Base-by-base conservation (phyloP, 169 alveolate species). In the Cryptosporidium felis region DNA sequence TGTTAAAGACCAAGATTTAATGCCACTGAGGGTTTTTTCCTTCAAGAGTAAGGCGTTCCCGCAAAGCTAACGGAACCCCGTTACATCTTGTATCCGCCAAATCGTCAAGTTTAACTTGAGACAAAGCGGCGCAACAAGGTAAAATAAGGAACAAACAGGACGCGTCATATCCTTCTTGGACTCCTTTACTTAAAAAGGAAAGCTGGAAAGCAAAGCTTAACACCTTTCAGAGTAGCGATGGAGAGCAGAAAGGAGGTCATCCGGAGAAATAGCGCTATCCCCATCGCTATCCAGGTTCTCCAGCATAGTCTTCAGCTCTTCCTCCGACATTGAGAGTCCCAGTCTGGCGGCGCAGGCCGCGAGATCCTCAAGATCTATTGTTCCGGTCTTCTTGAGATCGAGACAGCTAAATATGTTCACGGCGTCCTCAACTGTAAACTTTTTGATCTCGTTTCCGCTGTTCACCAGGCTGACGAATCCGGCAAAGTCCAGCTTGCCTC, bases 221-320 rank as follows among this genome's bases (percentile, higher is more conserved):
- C 53, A 74, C n/a, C 66, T 74, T 58, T 74, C 85, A 38, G 85
- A 74, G 53, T 74, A 74, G 23, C 85, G 66, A 38, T 74, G 67
- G 38, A 74, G 61, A 10, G 85, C 67, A 26, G 74, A 38, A 6
- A 74, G 60, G 80, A 92, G 89, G 59, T 92, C 95, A 56, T 92
- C 95, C 10, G 90, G 89, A 9, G 91, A 67, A 58, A 92, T 90
- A 32, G 88, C 91, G 28, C 93, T 92, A 74, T 92, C 95, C 28
- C 94, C 93, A 60, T 92, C 92, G 30, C 89, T 61, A 62, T 92
- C 95, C 49, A 93, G 92, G 80, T 91, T 88, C 56, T 80, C 91
- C 59, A 92, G 60, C 93, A 92, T 92, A 62, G 92, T 92, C 66
- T 92, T 80, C 14, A 92, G 80, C 67, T 92, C 95, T 41, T 92